Base-by-base conservation (phyloP, 306 rosid genomes). In the Castanea sativa region DNA sequence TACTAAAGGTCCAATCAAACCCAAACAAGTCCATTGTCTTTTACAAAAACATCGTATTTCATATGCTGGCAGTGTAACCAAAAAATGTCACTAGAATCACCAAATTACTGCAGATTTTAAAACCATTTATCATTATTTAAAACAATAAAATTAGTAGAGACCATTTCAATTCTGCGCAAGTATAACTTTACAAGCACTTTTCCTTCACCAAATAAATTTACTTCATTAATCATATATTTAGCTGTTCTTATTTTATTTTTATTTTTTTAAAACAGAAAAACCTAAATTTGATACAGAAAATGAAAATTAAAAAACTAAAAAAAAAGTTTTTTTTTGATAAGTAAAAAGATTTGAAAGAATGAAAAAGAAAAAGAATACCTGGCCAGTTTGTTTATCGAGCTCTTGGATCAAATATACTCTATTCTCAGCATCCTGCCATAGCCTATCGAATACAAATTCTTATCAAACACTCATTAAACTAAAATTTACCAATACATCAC, bases 401-500 rank as follows among this genome's bases (percentile, higher is more conserved):
- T 83, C 85, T 59, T 81, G 73, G 43, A 90, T 77, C 83, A 92
- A 84, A 85, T 83, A 78, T 9, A 78, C 90, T 77, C 97, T 85
- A 63, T 73, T 85, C 52, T 79, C 79, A n/a, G 97, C 90, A 33
- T 91, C 97, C 82, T 86, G 97, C 92, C 92, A 91, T 18, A 91
- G 57, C 74, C 97, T 91, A 65, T 72, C 55, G 79, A 68, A 23
- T 38, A 6, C 55, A 69, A 21, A 69, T 18, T 35, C 73, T 57
- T 43, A 45, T 19, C 52, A 63, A 64, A 70, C 51, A 63, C 18
- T 35, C n/a, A 60, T 68, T 63, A 27, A 33, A 65, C 51, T 49
- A 2, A 55, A 71, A 83, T 27, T 20, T 5, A 18, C 20, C 45
- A 5, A 80, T 5, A 41, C 64, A 16, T 1, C 19, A 20, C 53